These are phyloP conservation scores for Parasitella parasitica DNA, from an alignment of 371 early-diverging fungal species.

Conservation along the genomic window DNA sequence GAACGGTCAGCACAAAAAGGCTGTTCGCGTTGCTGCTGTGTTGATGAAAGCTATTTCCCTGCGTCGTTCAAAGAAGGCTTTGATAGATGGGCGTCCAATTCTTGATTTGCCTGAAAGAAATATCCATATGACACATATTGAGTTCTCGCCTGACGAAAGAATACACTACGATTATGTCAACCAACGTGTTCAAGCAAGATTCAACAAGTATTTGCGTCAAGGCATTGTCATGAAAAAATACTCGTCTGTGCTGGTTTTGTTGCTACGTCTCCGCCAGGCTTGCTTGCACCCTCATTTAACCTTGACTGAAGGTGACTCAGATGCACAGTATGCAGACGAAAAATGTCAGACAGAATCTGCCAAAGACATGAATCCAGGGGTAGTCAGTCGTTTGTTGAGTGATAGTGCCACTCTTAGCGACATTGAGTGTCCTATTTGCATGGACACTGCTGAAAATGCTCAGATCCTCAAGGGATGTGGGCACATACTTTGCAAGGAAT, in stretches of 20 bases:
- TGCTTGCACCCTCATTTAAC: constrained; percentile 45
- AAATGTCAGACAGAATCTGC: constrained; percentile 13
- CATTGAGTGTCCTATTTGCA: constrained; percentile 49
- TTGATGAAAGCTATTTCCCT: constrained; percentile 58
- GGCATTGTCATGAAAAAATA: constrained; percentile 63
- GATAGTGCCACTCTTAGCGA: constrained; percentile 10
- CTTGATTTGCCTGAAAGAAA: constrained; percentile 60
- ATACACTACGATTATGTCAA: constrained; percentile 63
- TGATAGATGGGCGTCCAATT: constrained; percentile 68
- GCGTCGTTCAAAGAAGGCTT: constrained; percentile 63
- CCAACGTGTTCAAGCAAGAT: constrained; percentile 44
- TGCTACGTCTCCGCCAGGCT: constrained; percentile 41
- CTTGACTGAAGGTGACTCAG: constrained; percentile 10
- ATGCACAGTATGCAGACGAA: background rate
- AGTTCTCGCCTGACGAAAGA: constrained; percentile 60
- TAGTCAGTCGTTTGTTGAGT: constrained; percentile 28
- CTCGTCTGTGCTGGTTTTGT: constrained; percentile 46
- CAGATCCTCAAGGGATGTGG: constrained; percentile 37
- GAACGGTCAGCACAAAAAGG: constrained; percentile 14
- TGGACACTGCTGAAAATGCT: constrained; percentile 42
- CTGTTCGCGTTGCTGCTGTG: constrained; percentile 38
- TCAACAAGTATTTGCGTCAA: constrained; percentile 47
- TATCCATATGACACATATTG: constrained; percentile 53
- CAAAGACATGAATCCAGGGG: constrained; percentile 12
- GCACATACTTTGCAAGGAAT: constrained; percentile 50